Base-by-base conservation (phyloP, 352 stramenopile species). In the Plasmopara muralis region DNA sequence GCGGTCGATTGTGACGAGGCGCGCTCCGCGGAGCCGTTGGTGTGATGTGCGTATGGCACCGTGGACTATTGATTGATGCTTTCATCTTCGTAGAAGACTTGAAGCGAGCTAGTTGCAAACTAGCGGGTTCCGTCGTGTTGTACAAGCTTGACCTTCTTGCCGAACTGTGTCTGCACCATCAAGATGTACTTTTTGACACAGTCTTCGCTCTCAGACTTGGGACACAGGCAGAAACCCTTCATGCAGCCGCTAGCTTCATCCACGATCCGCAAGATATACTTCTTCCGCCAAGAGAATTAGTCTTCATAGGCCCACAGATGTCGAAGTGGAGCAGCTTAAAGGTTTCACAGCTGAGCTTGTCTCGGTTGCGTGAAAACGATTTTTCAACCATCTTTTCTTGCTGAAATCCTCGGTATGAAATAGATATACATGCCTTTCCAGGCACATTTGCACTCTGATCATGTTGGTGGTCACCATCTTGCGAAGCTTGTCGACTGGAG, bases 311-410 rank as follows among this genome's bases (percentile, higher is more conserved):
- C 20, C 20, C 20, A 25, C 20, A 25, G 3, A 25, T 3, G 20
- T 25, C 20, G 40, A 47, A 31, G 42, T 35, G 42, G 18, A 47
- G 42, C 25, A 47, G 14, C 42, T 47, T 2, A 20, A 47, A 47
- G 0, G 7, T 47, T 6, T 34, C 18, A 9, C 35, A 47, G 14
- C 13, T 8, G 14, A 18, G 25, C 42, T 47, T 47, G 42, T 47
- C n/a, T 7, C 40, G 40, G 5, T 45, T 30, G 40, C 15, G 10
- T 30, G 15, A 16, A 14, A 31, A 31, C 6, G 40, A 16, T 45
- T 45, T 45, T 45, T 45, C 5, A 20, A 45, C 16, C n/a, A 45
- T 45, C 40, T 47, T 47, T 9, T 20, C 42, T 47, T 47, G 35
- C n/a, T 53, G 47, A 16, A 0, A 45, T 1, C 18, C 7, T n/a